phyloP scores from a whole-genome alignment of 371 early-diverging fungal genomes.

The Parasitella parasitica region DNA sequence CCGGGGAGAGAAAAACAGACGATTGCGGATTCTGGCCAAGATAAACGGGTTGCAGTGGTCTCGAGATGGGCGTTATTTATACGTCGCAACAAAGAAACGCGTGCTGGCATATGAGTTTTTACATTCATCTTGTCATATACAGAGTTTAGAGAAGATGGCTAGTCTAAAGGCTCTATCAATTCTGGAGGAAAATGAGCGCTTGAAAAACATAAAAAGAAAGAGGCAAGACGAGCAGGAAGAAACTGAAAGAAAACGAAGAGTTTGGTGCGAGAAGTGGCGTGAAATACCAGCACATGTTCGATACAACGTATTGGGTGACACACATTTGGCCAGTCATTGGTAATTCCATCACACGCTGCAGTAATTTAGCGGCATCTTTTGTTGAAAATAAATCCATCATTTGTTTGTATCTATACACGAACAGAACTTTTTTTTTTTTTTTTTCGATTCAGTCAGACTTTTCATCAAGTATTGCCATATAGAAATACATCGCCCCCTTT shows the following conservation, averaged over 20 bases:
- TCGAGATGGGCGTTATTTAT: slow-evolving; percentile 49
- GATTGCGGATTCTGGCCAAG: slow-evolving; percentile 54
- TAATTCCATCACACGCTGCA: slow-evolving; percentile 1
- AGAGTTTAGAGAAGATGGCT: slow-evolving; percentile 16
- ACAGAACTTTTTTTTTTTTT: too few species aligned
- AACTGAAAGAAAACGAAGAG: slow-evolving; percentile 2
- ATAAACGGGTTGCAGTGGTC: slow-evolving; percentile 64
- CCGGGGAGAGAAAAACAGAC: slow-evolving; percentile 50
- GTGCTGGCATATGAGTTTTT: slow-evolving; percentile 55
- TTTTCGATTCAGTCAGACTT: too few species aligned
- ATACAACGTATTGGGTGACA: slow-evolving; percentile 19
- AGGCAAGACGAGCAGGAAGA: neutral
- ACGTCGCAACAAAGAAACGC: slow-evolving; percentile 57
- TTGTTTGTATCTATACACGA: too few species aligned
- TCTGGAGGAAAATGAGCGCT: slow-evolving; percentile 1
- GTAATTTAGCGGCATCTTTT: too few species aligned
- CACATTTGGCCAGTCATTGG: slow-evolving; percentile 41
- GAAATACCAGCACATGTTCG: slow-evolving; percentile 31
- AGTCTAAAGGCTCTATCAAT: neutral
- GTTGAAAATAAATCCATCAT: too few species aligned
- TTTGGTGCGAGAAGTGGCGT: slow-evolving; percentile 28
- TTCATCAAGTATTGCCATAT: too few species aligned
- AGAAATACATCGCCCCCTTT: too few species aligned
- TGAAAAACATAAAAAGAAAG: neutral
- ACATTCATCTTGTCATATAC: slow-evolving; percentile 2